A percentile compares a stretch with the other conserved stretches of the same genome.
phyloP scores from a whole-genome alignment of 495 filamentous ascomycete species.

The Penicillium bialowiezense region DNA sequence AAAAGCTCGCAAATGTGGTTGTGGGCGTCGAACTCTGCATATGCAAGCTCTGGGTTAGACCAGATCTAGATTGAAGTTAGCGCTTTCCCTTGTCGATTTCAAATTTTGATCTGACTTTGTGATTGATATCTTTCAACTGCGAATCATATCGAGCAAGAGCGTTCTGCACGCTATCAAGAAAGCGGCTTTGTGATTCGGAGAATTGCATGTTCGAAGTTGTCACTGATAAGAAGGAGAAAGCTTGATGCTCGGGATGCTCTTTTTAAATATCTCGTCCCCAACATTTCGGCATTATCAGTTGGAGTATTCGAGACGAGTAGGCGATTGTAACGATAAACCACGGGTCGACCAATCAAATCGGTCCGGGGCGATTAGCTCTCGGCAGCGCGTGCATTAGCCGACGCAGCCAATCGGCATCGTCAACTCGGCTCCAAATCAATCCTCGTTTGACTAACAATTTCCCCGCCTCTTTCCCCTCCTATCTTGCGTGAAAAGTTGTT shows the following conservation, averaged over 20 bases:
- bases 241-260: too few species aligned
- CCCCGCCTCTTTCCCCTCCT: slow-evolving; percentile 11
- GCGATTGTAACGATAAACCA: neutral
- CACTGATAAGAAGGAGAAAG: too few species aligned
- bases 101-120: slow-evolving; percentile 28
- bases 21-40: slow-evolving; percentile 53
- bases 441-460: neutral
- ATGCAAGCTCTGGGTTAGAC: slow-evolving; percentile 54
- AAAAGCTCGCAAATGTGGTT: slow-evolving; percentile 48
- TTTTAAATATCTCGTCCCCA: neutral
- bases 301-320: neutral
- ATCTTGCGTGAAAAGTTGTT: neutral
- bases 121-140: slow-evolving; percentile 44
- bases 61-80: slow-evolving; percentile 28
- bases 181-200: slow-evolving; percentile 21
- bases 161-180: slow-evolving; percentile 28
- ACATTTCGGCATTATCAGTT: neutral
- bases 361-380: neutral
- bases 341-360: neutral
- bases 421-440: slow-evolving; percentile 9
- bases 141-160: slow-evolving; percentile 28
- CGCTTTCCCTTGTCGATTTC: neutral
- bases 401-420: slow-evolving; percentile 26
- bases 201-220: slow-evolving; percentile 22
- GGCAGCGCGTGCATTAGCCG: slow-evolving; percentile 13